Evolutionary conservation across 2,329 filamentous ascomycete species (phyloP), one percentile per base, ranked within the genome.

Genomic region (Penicillium decumbens): DNA sequence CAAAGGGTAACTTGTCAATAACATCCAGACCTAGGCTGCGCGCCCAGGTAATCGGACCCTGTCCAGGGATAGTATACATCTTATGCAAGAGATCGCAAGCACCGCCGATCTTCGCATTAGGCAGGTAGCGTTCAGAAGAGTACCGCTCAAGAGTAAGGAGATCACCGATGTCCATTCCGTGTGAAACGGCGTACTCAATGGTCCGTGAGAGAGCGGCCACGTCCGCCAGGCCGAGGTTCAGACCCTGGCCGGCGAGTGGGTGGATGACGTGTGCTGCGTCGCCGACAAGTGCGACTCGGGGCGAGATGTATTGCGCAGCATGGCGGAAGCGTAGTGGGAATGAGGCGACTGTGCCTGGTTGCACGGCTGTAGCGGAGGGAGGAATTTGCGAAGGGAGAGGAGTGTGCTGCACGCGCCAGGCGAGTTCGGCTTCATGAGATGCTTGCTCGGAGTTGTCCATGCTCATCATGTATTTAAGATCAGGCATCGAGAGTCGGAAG

Each of bases 181-280:
- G 88, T 38, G 78, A 74, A 15, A 95, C 84, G 3, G 89, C 87
- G 58, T 85, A 85, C 52, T 84, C 82, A 43, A 98, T 87, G 0
- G 84, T 84, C 54, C 78, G 79, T 6, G 84, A 83, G 0, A 98
- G 80, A 45, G 87, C 86, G 61, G 89, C 84, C 0, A 93, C 87
- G 66, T 98, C 93, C 15, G 83, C 90, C 55, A 97, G 85, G 1
- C 93, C 93, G 62, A 95, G 87, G 65, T 98, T 98, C 12, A 98
- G 77, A 1, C 93, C 93, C 70, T 97, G 93, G 0, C 93, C 93
- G 1, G 89, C 93, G 3, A 98, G 83, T 0, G 93, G 93, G 68
- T 98, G 93, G 57, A 95, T 84, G 1, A 91, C 95, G 68, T 98
- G 93, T 6, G 93, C 93, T 1, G 93, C 93, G 58, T 98, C 93